Evolutionary conservation across 495 filamentous ascomycete genomes (phyloP).

Genomic region (Lasiosphaeria miniovina): DNA sequence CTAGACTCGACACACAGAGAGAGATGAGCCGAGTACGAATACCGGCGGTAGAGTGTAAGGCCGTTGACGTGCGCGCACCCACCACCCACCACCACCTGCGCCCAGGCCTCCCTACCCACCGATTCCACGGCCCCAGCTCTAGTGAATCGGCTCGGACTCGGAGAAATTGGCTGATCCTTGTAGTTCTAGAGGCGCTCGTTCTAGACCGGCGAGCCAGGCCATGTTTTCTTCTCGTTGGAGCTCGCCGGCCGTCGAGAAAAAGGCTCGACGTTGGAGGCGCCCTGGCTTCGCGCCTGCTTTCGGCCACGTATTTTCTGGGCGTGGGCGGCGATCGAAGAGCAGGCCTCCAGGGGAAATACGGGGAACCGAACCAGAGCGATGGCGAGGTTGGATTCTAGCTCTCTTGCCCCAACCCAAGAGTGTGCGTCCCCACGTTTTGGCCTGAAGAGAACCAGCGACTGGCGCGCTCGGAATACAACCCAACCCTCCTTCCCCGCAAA

Average conservation of each 20-base stretch:
- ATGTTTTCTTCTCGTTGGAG: background rate
- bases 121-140: background rate
- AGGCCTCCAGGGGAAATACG: background rate
- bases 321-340: background rate
- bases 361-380: constrained; percentile 12
- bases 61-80: background rate
- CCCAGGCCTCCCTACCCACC: background rate
- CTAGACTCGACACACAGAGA: constrained; percentile 1
- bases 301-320: background rate
- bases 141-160: background rate
- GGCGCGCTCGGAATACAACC: constrained; percentile 20
- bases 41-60: background rate
- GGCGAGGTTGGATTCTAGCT: constrained; percentile 2
- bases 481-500: constrained; percentile 23
- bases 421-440: constrained; percentile 17
- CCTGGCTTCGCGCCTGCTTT: background rate
- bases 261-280: background rate
- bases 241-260: background rate
- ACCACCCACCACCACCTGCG: background rate
- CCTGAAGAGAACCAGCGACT: constrained; percentile 8
- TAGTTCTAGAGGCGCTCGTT: background rate
- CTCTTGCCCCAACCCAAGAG: constrained; percentile 3
- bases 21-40: background rate
- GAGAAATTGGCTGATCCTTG: constrained; percentile 1
- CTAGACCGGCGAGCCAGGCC: background rate